phyloP scores from a whole-genome alignment of 202 grass and related monocot species.

The Alloteropsis angusta region DNA sequence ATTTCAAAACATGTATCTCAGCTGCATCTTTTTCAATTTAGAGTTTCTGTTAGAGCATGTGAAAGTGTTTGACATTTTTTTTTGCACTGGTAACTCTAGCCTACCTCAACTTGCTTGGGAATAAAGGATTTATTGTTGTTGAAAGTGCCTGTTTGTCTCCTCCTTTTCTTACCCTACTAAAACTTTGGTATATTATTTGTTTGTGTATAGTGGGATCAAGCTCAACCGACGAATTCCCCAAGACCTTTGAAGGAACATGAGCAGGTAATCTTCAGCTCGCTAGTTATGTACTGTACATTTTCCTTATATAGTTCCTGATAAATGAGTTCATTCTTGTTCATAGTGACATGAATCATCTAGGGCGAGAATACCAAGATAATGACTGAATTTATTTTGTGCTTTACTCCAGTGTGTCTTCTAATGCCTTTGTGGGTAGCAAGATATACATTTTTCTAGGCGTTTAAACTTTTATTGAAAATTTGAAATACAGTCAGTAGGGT shows the following conservation, averaged over 20 bases:
- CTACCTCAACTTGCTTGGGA: background rate
- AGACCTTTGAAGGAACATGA: slow-evolving; percentile 46
- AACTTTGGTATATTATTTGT: slow-evolving; percentile 21
- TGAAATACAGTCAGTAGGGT: background rate
- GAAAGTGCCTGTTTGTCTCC: background rate
- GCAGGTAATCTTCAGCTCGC: slow-evolving; percentile 38
- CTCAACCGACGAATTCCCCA: slow-evolving; percentile 21
- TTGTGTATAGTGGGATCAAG: slow-evolving; percentile 57
- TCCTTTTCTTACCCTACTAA: slow-evolving; percentile 2
- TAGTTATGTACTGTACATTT: slow-evolving; percentile 11
- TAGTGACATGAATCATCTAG: slow-evolving; percentile 6
- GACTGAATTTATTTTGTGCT: background rate
- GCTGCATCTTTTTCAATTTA: slow-evolving; percentile 5
- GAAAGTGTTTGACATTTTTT: background rate
- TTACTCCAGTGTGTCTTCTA: background rate
- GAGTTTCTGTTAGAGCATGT: slow-evolving; percentile 23
- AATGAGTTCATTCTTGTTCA: slow-evolving; percentile 17
- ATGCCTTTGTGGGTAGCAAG: background rate
- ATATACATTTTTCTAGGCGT: background rate
- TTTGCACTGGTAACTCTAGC: background rate
- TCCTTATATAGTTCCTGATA: background rate
- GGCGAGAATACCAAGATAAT: background rate
- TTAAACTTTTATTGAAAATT: background rate
- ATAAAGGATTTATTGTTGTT: background rate
- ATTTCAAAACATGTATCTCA: background rate